Base-by-base conservation (phyloP, 768 basidiomycete species). In the Leccinum uliginosum region DNA sequence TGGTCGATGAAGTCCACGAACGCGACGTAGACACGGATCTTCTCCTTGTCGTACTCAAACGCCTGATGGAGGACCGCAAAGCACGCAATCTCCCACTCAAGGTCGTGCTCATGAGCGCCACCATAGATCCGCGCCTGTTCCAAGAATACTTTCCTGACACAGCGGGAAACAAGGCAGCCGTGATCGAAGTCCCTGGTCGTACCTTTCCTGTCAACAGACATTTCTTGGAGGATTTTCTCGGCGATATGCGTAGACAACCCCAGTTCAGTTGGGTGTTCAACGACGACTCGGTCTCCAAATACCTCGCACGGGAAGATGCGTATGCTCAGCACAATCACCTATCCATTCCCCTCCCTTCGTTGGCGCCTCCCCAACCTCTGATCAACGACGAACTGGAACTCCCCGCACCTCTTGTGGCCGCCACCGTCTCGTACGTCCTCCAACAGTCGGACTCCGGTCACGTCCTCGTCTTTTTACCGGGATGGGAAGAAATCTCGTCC, bases 1-100 rank as follows among this genome's bases (percentile, higher is more conserved):
- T 97, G 46, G 92, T 98, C 26, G 95, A 98, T 69, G 94, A 98
- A 74, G 94, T 93, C 4, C 95, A 98, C 70, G 95, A 97, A 73
- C 87, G 95, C 27, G 93, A 96, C 62, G 83, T 96, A 57, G 93
- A 97, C 66, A 95, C 92, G 0, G 95, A 97, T 71, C 74, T 97
- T 23, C 74, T 93, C 44, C 81, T 98, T 17, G 91, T 93, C 56
- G 91, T 94, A 6, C 80, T 98, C 54, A 94, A 95, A 71, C 83
- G 91, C 23, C 72, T 95, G 23, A 72, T 95, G 65, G 81, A 79
- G 6, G 86, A 92, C 56, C 83, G 93, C 62, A 86, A 82, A 67
- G 76, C 81, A 6, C 80, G 81, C 60, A 80, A 82, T 11, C 82
- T 85, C 48, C 85, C 89, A 3, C 73, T 98, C 71, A 94, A 93